These are phyloP conservation scores for Globomyces pollinis-pini DNA, from an alignment of 192 early-diverging fungal genomes.

Conservation along the genomic window DNA sequence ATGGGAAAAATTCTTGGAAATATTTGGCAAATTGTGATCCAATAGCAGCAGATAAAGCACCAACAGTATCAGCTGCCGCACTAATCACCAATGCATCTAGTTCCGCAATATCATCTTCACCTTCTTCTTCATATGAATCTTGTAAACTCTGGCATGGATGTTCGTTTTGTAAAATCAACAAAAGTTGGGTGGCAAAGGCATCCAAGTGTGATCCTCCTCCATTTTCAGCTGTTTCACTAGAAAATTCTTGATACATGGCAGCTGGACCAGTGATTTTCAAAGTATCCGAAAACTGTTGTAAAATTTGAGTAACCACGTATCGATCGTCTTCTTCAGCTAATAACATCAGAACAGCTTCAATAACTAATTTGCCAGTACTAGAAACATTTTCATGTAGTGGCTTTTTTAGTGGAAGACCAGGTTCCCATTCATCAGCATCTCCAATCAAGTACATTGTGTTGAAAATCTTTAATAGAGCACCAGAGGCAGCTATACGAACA, in stretches of 20 bases:
- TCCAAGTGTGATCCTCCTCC: constrained; percentile 4
- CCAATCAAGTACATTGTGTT: constrained; percentile 70
- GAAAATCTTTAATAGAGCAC: constrained; percentile 67
- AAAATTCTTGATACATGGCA: constrained; percentile 37
- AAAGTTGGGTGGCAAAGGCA: constrained; percentile 13
- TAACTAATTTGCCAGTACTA: constrained; percentile 56
- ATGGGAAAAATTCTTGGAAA: constrained; percentile 71
- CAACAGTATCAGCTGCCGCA: constrained; percentile 74
- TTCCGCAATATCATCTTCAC: constrained; percentile 81
- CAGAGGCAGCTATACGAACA: constrained; percentile 69
- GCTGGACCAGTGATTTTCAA: constrained; percentile 71
- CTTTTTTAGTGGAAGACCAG: constrained; percentile 45
- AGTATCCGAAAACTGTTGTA: constrained; percentile 61
- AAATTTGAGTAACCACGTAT: constrained; percentile 72
- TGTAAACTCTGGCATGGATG: constrained; percentile 22
- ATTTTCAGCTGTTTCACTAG: neutral
- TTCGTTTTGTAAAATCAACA: constrained; percentile 26
- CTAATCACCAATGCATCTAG: constrained; percentile 73
- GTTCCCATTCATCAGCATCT: constrained; percentile 55
- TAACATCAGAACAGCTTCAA: constrained; percentile 62
- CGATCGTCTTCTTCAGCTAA: constrained; percentile 75
- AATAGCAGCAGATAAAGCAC: constrained; percentile 62
- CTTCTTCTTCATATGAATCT: constrained; percentile 22
- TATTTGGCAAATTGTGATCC: constrained; percentile 67
- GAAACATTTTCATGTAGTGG: constrained; percentile 70